phyloP scores from a whole-genome alignment of 1,284 basidiomycete species.

The Entoloma clypeatum region DNA sequence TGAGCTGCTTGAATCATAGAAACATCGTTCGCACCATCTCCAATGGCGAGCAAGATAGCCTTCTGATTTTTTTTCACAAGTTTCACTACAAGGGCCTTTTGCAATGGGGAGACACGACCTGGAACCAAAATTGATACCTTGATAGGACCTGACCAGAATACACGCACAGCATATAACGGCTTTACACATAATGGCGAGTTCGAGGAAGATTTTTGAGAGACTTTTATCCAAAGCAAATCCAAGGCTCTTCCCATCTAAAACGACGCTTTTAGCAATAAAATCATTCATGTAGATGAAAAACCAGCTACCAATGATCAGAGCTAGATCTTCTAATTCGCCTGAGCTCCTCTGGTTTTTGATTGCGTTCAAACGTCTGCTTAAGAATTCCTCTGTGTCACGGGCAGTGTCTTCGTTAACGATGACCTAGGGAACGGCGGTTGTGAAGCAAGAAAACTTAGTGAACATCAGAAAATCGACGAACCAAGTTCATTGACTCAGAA shows the following conservation, averaged over 20 bases:
- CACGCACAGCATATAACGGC: conserved; percentile 93
- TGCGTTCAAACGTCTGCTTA: conserved; percentile 84
- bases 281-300: conserved; percentile 9
- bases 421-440: conserved; percentile 48
- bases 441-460: conserved; percentile 6
- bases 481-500: conserved; percentile 97
- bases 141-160: conserved; percentile 3
- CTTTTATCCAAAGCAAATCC: conserved; percentile 93
- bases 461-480: conserved; percentile 33
- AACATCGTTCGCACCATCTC: conserved; percentile 96
- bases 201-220: conserved; percentile 84
- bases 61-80: conserved; percentile 97
- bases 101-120: conserved; percentile 96
- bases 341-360: conserved; percentile 90
- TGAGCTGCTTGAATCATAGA: conserved; percentile 97
- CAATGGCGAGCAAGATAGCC: conserved; percentile 90
- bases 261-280: neutral
- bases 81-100: conserved; percentile 98
- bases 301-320: conserved; percentile 81
- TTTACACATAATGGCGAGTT: conserved; percentile 97
- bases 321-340: conserved; percentile 93
- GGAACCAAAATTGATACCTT: conserved; percentile 9
- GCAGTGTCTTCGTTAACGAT: conserved; percentile 91
- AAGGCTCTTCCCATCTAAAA: conserved; percentile 95
- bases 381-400: conserved; percentile 80